Conservation (phyloP, 2,329 filamentous ascomycete genomes). For the Pleoardoris graminearum region DNA sequence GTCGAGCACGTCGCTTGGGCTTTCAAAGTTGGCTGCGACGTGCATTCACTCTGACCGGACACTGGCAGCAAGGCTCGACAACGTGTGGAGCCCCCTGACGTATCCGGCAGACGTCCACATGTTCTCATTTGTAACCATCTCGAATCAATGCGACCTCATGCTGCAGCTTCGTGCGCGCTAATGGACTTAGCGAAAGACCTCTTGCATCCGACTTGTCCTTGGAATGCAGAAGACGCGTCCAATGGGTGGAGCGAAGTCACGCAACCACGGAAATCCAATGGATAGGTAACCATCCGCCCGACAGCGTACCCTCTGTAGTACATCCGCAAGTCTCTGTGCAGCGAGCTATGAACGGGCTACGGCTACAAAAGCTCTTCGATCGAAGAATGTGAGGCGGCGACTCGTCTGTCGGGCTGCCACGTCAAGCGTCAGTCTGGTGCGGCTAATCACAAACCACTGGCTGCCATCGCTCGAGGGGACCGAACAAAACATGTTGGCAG, state of each 20-base stretch:
- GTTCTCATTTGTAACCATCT: not conserved
- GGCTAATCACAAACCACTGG: not conserved
- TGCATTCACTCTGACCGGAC: not conserved
- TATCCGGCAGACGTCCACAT: not conserved
- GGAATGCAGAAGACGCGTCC: not conserved
- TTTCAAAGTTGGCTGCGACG: too few relatives aligned
- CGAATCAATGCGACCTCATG: slow-evolving; percentile 1
- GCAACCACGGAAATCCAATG: not conserved
- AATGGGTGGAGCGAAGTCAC: not conserved
- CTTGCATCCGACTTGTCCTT: not conserved
- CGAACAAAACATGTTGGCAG: not conserved
- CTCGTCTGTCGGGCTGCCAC: slow-evolving; percentile 1
- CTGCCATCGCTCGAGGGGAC: not conserved
- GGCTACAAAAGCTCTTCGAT: not conserved
- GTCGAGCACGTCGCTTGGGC: too few relatives aligned
- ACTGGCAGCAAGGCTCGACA: not conserved
- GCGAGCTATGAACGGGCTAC: too few relatives aligned
- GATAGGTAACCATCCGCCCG: not conserved
- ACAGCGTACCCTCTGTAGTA: too few relatives aligned
- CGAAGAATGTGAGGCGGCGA: not conserved
- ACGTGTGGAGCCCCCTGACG: not conserved
- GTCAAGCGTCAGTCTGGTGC: not conserved
- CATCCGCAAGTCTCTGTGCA: too few relatives aligned
- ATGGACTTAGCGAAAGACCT: not conserved
- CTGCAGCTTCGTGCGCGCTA: not conserved